phyloP scores from a whole-genome alignment of 2,329 filamentous ascomycete genomes.

The Orbilia ellipsospora region DNA sequence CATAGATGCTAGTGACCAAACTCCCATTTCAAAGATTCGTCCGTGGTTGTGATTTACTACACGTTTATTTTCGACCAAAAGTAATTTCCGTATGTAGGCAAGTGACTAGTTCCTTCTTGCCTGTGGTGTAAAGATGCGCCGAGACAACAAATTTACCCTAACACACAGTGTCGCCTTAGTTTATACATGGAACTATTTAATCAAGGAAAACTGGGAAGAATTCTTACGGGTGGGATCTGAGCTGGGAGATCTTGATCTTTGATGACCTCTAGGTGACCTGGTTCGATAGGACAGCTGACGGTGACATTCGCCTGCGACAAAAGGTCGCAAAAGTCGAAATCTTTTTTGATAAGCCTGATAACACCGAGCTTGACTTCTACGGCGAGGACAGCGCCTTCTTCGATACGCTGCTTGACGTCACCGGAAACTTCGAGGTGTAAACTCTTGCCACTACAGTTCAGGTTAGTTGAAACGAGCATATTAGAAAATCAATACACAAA shows the following conservation, averaged over 20 bases:
- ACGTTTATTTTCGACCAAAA: slow-evolving; percentile 64
- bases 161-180: neutral
- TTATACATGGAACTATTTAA: neutral
- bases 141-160: slow-evolving; percentile 87
- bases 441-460: slow-evolving; percentile 73
- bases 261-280: slow-evolving; percentile 76
- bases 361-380: slow-evolving; percentile 93
- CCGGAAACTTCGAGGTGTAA: slow-evolving; percentile 84
- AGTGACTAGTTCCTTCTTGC: slow-evolving; percentile 80
- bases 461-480: no score
- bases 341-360: slow-evolving; percentile 83
- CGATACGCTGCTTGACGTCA: slow-evolving; percentile 76
- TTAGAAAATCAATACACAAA: neutral
- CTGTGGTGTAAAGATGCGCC: slow-evolving; percentile 82
- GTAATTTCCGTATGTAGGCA: slow-evolving; percentile 81
- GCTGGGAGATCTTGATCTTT: slow-evolving; percentile 87
- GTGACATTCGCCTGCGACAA: slow-evolving; percentile 79
- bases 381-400: slow-evolving; percentile 81
- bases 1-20: no score
- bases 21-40: no score
- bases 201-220: neutral
- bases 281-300: slow-evolving; percentile 85
- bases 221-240: slow-evolving; percentile 86
- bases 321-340: slow-evolving; percentile 86
- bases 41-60: no score